A percentile compares a stretch with the other conserved stretches of the same genome.
These are phyloP conservation scores for Syncephalis fuscata DNA, from an alignment of 371 early-diverging fungal species.

Conservation along the genomic window DNA sequence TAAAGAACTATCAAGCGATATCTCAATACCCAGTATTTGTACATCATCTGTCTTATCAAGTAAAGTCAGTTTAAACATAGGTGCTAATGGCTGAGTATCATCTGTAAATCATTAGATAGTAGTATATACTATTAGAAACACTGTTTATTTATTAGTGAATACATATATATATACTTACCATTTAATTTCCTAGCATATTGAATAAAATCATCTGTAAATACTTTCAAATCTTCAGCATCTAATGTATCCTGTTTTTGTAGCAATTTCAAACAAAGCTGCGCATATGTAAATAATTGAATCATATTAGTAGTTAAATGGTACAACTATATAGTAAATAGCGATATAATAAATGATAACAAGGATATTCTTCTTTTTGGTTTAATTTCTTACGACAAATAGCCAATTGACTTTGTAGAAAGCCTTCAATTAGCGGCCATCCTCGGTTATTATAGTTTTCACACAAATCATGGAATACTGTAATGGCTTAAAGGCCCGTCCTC, in stretches of 20 bases:
- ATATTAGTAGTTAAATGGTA: too few species aligned
- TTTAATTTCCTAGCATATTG: too few species aligned
- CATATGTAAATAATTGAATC: conserved; percentile 17
- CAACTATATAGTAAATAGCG: neutral
- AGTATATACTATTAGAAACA: too few species aligned
- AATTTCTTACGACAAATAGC: conserved; percentile 44
- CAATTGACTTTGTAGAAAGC: conserved; percentile 47
- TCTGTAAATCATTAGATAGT: too few species aligned
- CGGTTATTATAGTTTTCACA: conserved; percentile 39
- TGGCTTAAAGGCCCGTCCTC: conserved; percentile 23
- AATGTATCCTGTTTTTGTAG: conserved; percentile 29
- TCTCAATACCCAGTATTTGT: too few species aligned
- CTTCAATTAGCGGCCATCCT: conserved; percentile 56
- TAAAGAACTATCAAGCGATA: too few species aligned
- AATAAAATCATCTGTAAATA: conserved; percentile 27
- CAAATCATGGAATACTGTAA: conserved; percentile 43
- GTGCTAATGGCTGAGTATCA: conserved; percentile 15
- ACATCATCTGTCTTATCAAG: too few species aligned
- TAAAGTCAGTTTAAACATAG: conserved; percentile 40
- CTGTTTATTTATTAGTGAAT: too few species aligned
- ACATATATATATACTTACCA: too few species aligned
- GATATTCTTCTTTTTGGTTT: conserved; percentile 27
- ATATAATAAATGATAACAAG: conserved; percentile 4
- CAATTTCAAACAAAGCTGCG: conserved; percentile 36
- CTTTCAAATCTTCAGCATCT: conserved; percentile 18